A percentile compares a stretch with the other conserved stretches of the same genome.
Evolutionary conservation across 768 basidiomycete species (phyloP).

Genomic region (Podaxis sp.): DNA sequence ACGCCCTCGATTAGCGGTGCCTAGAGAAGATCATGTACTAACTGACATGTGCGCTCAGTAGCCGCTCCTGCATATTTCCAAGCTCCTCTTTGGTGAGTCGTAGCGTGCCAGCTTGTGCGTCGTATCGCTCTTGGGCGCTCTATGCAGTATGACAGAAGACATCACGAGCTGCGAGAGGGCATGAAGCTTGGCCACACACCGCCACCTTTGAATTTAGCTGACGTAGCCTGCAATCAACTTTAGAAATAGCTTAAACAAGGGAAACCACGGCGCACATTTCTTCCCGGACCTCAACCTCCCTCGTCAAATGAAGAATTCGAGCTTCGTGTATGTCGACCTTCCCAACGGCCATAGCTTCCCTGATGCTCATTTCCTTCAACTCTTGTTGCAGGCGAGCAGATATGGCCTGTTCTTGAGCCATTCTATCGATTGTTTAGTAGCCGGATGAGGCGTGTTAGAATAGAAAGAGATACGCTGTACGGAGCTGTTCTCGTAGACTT

Average conservation of each 20-base stretch:
- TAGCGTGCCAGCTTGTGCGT: slow-evolving; percentile 53
- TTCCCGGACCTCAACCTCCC: slow-evolving; percentile 1
- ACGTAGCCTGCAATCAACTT: neutral
- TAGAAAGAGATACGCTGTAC: neutral
- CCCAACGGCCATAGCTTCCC: neutral
- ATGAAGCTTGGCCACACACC: neutral
- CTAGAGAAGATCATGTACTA: no score
- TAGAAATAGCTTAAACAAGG: neutral
- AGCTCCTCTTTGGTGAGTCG: slow-evolving; percentile 52
- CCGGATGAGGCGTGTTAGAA: neutral
- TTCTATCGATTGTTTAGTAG: neutral
- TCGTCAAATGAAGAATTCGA: slow-evolving; percentile 1
- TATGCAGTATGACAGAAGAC: slow-evolving; percentile 34
- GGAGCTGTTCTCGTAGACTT: slow-evolving; percentile 12
- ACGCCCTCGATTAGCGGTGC: neutral
- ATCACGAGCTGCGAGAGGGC: neutral
- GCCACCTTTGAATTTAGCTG: slow-evolving; percentile 4
- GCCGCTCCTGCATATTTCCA: slow-evolving; percentile 43
- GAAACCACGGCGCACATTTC: slow-evolving; percentile 6
- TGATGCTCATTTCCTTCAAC: slow-evolving; percentile 7
- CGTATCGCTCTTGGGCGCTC: slow-evolving; percentile 49
- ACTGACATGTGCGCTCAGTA: neutral
- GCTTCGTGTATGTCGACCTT: slow-evolving; percentile 9
- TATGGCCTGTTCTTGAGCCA: slow-evolving; percentile 4
- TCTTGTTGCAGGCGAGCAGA: slow-evolving; percentile 7